phyloP scores from a whole-genome alignment of 192 early-diverging fungal genomes.

The Diversispora eburnea region DNA sequence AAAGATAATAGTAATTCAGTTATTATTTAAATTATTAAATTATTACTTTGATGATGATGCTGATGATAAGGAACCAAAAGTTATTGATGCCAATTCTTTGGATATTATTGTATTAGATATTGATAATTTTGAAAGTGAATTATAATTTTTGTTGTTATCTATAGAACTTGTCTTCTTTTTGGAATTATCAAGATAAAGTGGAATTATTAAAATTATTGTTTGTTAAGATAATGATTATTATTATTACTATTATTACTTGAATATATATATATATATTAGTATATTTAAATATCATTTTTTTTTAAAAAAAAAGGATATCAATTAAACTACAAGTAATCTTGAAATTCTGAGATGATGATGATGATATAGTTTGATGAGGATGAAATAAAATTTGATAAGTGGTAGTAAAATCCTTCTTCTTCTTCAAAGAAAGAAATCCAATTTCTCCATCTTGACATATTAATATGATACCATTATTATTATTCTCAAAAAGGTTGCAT shows the following conservation, averaged over 20 bases:
- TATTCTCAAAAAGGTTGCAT: not conserved
- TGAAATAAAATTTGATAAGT: constrained; percentile 8
- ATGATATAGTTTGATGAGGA: not conserved
- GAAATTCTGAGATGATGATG: not conserved
- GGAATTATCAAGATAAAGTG: not conserved
- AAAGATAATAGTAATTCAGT: not conserved
- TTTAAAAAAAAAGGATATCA: constrained; percentile 20
- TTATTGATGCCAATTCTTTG: not conserved
- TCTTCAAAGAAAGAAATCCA: constrained; percentile 10
- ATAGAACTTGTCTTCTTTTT: not conserved
- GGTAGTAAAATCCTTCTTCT: not conserved
- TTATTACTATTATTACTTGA: no score
- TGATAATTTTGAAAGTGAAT: not conserved
- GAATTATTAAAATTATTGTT: no score
- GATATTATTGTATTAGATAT: not conserved
- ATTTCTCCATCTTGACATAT: constrained; percentile 15
- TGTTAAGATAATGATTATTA: no score
- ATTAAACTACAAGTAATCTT: constrained; percentile 20
- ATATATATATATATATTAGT: no score
- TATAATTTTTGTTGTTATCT: no score
- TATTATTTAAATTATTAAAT: not conserved
- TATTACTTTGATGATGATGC: not conserved
- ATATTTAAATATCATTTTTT: not conserved
- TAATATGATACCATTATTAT: constrained; percentile 13
- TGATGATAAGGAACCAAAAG: not conserved